Evolutionary conservation across 257 asterid genomes (phyloP), one percentile per base, ranked within the genome.

Genomic region (Nicotiana sylvestris): DNA sequence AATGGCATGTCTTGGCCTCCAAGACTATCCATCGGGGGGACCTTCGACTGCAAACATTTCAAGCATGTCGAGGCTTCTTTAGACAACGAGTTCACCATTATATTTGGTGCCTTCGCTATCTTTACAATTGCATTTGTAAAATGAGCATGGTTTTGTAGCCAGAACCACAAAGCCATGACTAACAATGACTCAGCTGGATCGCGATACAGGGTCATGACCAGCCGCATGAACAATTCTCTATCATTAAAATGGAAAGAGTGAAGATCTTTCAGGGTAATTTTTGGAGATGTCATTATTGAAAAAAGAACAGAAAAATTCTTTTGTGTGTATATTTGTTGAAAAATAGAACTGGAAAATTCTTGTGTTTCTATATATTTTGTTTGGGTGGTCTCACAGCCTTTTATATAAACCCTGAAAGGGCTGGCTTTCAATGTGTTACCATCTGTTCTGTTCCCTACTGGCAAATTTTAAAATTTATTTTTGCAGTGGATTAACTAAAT

Each of bases 121-220:
- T 21, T 62, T 2, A 2, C 2, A 1, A 61, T 1, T 9, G 81
- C 32, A 49, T 55, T 18, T 0, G 9, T 30, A 6, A 53, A 72
- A 16, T 39, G 37, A 6, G 6, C 56, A 18, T 79, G 21, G 12
- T 46, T 16, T 69, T 55, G 49, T 2, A 84, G 57, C 53, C 69
- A 80, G 1, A 81, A 21, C 82, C 87, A 84, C 7, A 81, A 9
- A 4, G 85, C 62, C 84, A 81, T 51, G 60, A 37, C n/a, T 25
- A 74, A 11, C 6, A 84, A 62, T 7, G 87, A 76, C 13, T 81
- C 30, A 1, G 32, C 17, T 0, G 87, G 87, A 55, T 53, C 56
- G 6, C 78, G 84, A 27, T 29, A 5, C 2, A 85, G 68, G 27
- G 6, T 5, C 11, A 82, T 0, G n/a, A 70, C 67, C 3, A 78